These are phyloP conservation scores for Jatropha curcas DNA, from an alignment of 345 rosid genomes.

Conservation along the genomic window DNA sequence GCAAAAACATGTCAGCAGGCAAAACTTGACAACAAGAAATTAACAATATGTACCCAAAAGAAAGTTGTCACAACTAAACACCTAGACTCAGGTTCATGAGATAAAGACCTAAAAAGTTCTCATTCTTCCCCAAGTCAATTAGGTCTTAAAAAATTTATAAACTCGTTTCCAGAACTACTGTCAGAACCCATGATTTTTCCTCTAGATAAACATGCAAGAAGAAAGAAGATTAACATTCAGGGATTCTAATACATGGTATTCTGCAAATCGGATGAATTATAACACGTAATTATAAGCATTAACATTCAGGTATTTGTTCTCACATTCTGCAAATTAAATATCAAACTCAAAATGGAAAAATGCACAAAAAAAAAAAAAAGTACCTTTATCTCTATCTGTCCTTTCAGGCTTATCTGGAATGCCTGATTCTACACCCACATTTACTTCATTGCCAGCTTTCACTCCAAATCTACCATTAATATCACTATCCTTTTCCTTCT, in stretches of 20 bases:
- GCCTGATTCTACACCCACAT: background rate
- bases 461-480: background rate
- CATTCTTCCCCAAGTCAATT: background rate
- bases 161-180: background rate
- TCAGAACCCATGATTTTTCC: background rate
- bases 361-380: too few species aligned
- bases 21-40: too few species aligned
- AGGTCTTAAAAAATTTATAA: background rate
- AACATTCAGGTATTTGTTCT: too few species aligned
- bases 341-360: too few species aligned
- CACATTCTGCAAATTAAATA: too few species aligned
- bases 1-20: background rate
- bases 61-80: too few species aligned
- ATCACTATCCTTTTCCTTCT: background rate
- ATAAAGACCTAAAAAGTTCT: background rate
- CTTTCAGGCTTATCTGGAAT: constrained; percentile 2
- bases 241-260: too few species aligned
- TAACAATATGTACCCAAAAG: too few species aligned
- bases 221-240: too few species aligned
- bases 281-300: too few species aligned
- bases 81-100: background rate
- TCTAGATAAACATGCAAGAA: too few species aligned
- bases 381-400: background rate
- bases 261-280: too few species aligned
- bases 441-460: background rate